Conservation (phyloP, 2,329 filamentous ascomycete genomes). For the Aureobasidium subglaciale region DNA sequence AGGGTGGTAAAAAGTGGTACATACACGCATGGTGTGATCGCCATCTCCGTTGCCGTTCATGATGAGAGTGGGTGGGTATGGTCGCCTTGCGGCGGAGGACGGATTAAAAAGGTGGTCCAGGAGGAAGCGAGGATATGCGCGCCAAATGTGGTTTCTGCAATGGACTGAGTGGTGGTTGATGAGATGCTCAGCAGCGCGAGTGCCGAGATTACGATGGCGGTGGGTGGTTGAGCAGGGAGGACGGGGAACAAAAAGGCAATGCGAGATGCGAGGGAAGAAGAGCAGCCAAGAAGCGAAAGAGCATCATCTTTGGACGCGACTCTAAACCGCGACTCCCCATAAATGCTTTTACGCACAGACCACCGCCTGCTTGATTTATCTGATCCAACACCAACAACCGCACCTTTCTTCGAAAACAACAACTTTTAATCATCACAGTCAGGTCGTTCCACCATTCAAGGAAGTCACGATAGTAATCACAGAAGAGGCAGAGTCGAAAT, state of each 20-base stretch:
- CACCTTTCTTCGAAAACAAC: not conserved
- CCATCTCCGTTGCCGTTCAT: constrained; percentile 19
- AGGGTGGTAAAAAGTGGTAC: not conserved
- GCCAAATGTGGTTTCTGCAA: not conserved
- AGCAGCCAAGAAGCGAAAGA: not conserved
- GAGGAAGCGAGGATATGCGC: not conserved
- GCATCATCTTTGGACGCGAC: constrained; percentile 11
- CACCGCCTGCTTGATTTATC: not conserved
- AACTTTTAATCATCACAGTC: too few species aligned
- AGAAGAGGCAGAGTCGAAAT: not conserved
- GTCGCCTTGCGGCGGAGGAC: constrained; percentile 14
- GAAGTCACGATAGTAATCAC: not conserved
- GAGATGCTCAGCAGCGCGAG: not conserved
- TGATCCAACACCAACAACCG: not conserved
- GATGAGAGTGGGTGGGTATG: constrained; percentile 2
- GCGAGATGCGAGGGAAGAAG: constrained; percentile 6
- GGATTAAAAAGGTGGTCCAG: constrained; percentile 7
- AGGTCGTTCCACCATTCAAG: not conserved
- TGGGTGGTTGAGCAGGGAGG: not conserved
- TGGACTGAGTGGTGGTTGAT: constrained; percentile 8
- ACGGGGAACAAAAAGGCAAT: not conserved
- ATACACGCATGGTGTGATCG: constrained; percentile 17
- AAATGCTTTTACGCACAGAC: constrained; percentile 1
- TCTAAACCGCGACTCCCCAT: constrained; percentile 1
- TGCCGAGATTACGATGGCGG: not conserved